Conservation (phyloP, 306 rosid genomes). For the cucumber (Cucumis sativus) region Cucumber_9930_V3 NC_026657.2:25325501-25326000, state of each 20-base stretch:
- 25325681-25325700: conserved; percentile 97
- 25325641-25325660: background rate
- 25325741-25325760: background rate
- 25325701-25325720: conserved; percentile 99
- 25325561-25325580: conserved; percentile 90
- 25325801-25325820: background rate
- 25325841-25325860: background rate
- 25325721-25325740: conserved; percentile 87
- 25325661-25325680: conserved; percentile 9
- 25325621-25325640: background rate
- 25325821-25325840: background rate
- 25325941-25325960: background rate
- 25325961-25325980: background rate
- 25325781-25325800: background rate
- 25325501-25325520: conserved; percentile 85
- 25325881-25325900: background rate
- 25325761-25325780: background rate
- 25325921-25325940: background rate
- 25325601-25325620: background rate
- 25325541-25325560: conserved; percentile 98
- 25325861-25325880: background rate
- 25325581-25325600: conserved; percentile 25
- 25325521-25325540: conserved; percentile 97
- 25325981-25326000: too few species aligned
- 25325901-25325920: background rate